Evolutionary conservation across 2,329 filamentous ascomycete species (phyloP), one percentile per base, ranked within the genome.

Genomic region (Exophiala sp.): DNA sequence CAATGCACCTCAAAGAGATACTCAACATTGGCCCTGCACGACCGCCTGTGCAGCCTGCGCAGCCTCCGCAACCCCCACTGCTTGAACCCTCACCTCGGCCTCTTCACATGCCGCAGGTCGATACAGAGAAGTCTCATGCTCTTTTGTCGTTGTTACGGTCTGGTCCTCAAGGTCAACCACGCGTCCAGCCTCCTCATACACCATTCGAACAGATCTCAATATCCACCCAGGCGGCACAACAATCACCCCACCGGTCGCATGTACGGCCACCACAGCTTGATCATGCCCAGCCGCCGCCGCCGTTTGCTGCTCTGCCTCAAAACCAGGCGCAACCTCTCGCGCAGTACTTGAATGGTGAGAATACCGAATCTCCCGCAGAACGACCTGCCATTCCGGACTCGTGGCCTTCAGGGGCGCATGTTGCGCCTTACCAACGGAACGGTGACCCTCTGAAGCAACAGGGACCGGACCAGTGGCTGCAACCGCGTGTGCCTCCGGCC

Each of bases 91-190:
- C 53, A 42, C 34, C 46, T 4, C 54, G 55, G 19, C 40, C 60
- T 27, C 50, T 46, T 30, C 57, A 62, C 34, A 46, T 60, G 35
- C 40, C 60, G 32, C 53, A 59, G 16, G 53, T 65, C 13, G 69
- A 70, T 35, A 59, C 66, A 9, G 66, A 66, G 7, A 71, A 73
- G 52, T 72, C 74, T 0, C 76, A 73, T 59, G 73, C 73, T 29
- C 70, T 85, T 40, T 66, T 84, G 45, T 74, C 77, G 13, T 69
- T 85, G 56, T 68, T 85, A 35, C 70, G 73, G 54, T 68, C 68
- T 40, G 66, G 65, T 16, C 55, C 66, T 2, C 60, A 63, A 55
- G 55, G 68, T 58, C 39, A 63, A 54, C 29, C 61, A 52, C 53
- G 50, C 16, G 61, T 58, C 32, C 46, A 45, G 52, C 74, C 72